Evolutionary conservation across 1,284 basidiomycete species (phyloP), one percentile per base, ranked within the genome.

Genomic region (Volvariella surrecta): DNA sequence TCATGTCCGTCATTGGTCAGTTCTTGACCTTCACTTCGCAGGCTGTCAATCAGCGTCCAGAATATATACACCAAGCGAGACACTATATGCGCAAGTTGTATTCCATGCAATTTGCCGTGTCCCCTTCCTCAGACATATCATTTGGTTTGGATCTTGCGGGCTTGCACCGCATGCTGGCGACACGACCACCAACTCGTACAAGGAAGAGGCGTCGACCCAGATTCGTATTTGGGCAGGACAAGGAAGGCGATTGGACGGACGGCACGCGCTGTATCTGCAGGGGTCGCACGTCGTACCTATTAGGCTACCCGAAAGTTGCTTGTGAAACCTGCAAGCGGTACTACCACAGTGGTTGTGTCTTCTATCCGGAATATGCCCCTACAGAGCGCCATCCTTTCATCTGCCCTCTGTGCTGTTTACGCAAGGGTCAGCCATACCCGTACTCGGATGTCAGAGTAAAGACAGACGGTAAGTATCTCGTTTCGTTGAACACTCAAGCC

Each of bases 51-150:
- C 85, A 86, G 55, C 73, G 78, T 13, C 64, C 68, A 3, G 81
- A 85, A 44, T 81, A 81, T 54, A 78, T 89, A 37, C 74, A 79
- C 9, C 86, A 87, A 58, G 83, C 88, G 9, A 76, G 87, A 19
- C 87, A 89, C 58, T 89, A 82, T 57, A 87, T 89, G 83, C 79
- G 86, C 52, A 89, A 89, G 62, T 62, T 89, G 21, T 89, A 81
- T 66, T 82, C 79, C 61, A 82, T 89, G 41, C 84, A 88, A 57
- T 89, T 89, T 55, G 79, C 81, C 4, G 81, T 89, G 10, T 82
- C 82, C 0, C 82, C 85, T 1, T 80, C 74, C 48, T 78, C 78
- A 0, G 83, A 88, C 41, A 71, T 85, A 1, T 88, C 84, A 1
- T 89, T 80, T 51, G 85, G 85, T 8, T 66, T 89, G 17, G 85